Percentiles rank a stretch among this genome's conserved stretches.
These are phyloP conservation scores for Glonium stellatum DNA, from an alignment of 495 filamentous ascomycete genomes.

Conservation along the genomic window DNA sequence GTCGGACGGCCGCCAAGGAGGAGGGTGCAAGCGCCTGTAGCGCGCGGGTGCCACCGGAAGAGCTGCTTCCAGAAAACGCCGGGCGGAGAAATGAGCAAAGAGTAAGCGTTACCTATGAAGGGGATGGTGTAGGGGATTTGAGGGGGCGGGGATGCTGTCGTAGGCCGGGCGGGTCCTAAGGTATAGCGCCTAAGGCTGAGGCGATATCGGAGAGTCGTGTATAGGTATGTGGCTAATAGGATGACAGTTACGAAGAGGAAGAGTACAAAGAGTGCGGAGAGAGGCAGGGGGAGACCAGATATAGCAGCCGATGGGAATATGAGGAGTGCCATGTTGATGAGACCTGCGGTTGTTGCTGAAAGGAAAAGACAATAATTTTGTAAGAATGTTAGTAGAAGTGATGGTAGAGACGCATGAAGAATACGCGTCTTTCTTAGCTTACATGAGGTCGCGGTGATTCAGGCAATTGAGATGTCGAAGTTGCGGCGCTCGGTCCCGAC, in stretches of 20 bases:
- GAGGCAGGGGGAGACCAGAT: neutral
- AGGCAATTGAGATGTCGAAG: too few relatives aligned
- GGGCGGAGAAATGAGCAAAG: conserved; percentile 12
- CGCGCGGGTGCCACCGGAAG: conserved; percentile 17
- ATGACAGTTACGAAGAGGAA: neutral
- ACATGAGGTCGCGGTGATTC: too few relatives aligned
- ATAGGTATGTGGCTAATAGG: neutral
- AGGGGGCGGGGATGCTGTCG: conserved; percentile 7
- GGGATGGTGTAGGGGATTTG: conserved; percentile 29
- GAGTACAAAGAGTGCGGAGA: neutral
- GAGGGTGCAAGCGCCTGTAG: conserved; percentile 22
- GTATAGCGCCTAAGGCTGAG: neutral
- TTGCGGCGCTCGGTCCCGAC: too few relatives aligned
- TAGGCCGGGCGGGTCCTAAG: neutral
- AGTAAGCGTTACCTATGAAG: conserved; percentile 21
- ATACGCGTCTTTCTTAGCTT: too few relatives aligned
- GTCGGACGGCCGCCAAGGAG: conserved; percentile 19
- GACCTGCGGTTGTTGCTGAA: too few relatives aligned
- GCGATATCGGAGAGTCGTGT: conserved; percentile 2
- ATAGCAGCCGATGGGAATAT: neutral
- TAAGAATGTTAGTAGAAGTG: too few relatives aligned
- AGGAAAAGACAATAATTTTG: too few relatives aligned
- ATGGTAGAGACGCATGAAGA: too few relatives aligned
- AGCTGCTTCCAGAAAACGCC: conserved; percentile 24
- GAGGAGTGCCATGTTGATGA: neutral